Evolutionary conservation across 2,329 filamentous ascomycete species (phyloP).

Genomic region (Myotisia sp.): DNA sequence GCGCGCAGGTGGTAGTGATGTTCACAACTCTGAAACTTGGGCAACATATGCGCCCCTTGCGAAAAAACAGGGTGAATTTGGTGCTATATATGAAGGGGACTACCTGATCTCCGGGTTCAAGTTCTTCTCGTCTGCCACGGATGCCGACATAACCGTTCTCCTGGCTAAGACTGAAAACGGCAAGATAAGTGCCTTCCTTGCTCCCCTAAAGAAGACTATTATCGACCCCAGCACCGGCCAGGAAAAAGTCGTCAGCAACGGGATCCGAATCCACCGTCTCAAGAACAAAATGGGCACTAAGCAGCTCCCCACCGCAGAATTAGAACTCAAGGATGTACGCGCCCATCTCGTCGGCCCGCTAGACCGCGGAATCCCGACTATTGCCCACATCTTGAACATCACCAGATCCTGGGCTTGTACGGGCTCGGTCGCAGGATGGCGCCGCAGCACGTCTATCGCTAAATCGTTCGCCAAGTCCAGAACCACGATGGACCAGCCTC

Average conservation of each 20-base stretch:
- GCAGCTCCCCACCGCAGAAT: slow-evolving; percentile 51
- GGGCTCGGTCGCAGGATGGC: slow-evolving; percentile 14
- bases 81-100: slow-evolving; percentile 17
- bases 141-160: slow-evolving; percentile 49
- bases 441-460: slow-evolving; percentile 15
- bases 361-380: slow-evolving; percentile 48
- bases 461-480: slow-evolving; percentile 16
- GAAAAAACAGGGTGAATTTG: slow-evolving; percentile 10
- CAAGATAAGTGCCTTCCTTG: slow-evolving; percentile 48
- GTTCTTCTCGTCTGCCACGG: slow-evolving; percentile 56
- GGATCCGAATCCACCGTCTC: slow-evolving; percentile 49
- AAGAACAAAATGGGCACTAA: slow-evolving; percentile 56
- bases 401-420: slow-evolving; percentile 26
- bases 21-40: slow-evolving; percentile 23
- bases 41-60: slow-evolving; percentile 18
- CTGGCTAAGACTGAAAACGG: slow-evolving; percentile 45
- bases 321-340: slow-evolving; percentile 45
- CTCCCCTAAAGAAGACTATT: slow-evolving; percentile 41
- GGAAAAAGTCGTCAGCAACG: slow-evolving; percentile 41
- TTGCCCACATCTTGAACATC: slow-evolving; percentile 50
- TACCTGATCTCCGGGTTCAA: slow-evolving; percentile 51
- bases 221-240: slow-evolving; percentile 8
- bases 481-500: slow-evolving; percentile 13
- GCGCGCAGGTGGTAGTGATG: slow-evolving; percentile 23
- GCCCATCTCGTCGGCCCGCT: slow-evolving; percentile 48